Evolutionary conservation across 2,329 filamentous ascomycete genomes (phyloP).

Genomic region (Stagonosporopsis cucurbitacearum): DNA sequence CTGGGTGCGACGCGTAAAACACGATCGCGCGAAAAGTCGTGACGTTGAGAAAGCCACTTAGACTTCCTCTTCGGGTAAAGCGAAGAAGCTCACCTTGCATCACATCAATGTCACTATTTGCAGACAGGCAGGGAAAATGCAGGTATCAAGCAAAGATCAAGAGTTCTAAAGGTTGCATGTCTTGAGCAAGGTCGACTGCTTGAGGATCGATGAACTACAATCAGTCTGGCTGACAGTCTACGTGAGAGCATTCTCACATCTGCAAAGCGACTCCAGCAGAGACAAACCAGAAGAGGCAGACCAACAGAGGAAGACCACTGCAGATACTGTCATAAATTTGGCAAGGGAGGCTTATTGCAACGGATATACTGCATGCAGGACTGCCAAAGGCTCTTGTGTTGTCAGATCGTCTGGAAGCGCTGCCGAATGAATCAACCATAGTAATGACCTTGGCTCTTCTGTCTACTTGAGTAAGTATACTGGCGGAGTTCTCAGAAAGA

Average conservation of each 20-base stretch:
- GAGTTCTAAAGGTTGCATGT: background rate
- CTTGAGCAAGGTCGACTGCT: no score
- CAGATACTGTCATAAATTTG: no score
- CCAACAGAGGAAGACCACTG: no score
- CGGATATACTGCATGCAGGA: no score
- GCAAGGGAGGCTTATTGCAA: no score
- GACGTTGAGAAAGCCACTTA: constrained; percentile 24
- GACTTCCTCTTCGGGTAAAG: constrained; percentile 8
- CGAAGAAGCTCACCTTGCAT: background rate
- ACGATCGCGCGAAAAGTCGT: constrained; percentile 30
- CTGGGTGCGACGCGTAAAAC: constrained; percentile 27
- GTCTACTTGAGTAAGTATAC: no score
- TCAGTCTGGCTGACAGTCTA: background rate
- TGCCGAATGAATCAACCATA: no score
- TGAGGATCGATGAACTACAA: background rate
- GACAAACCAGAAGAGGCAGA: no score
- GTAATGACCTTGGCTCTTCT: no score
- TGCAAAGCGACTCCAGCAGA: background rate
- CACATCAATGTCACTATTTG: constrained; percentile 1
- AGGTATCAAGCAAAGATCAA: background rate
- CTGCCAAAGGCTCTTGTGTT: no score
- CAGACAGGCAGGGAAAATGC: background rate
- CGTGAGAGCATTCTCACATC: background rate
- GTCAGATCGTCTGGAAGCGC: no score
- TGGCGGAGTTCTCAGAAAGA: no score